Evolutionary conservation across 805 yeast genomes (phyloP), one percentile per base, ranked within the genome.

Genomic region (Metschnikowia drakensbergensis): DNA sequence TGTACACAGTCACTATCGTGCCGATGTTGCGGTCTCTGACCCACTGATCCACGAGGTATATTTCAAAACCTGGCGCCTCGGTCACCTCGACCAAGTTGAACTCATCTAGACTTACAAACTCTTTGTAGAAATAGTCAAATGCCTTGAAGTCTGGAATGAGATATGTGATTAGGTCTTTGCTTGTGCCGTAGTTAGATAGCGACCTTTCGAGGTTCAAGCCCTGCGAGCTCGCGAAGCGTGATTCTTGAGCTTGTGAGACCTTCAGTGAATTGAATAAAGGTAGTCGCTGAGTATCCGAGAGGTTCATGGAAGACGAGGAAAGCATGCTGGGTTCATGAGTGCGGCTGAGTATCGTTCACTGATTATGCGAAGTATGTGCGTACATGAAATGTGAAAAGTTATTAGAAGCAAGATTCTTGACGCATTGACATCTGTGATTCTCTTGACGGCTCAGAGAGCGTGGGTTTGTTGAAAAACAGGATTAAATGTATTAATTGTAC

Each of bases 41-140:
- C 99, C 99, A 94, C 65, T 92, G 97, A 64, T 94, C 98, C 8
- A 92, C 96, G 34, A 94, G 74, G 63, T 94, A 94, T 11, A 87
- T 79, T 65, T 94, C 98, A 62, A 86, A 89, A 1, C 99, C 98
- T 1, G 72, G 58, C 25, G 85, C 72, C 7, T 66, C 68, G 4
- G 82, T 65, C 46, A 72, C 75, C 40, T 78, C 79, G 32, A 75
- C 53, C 9, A 74, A 48, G 51, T 66, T 79, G 50, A 71, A 65
- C 43, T 70, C 75, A 41, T 64, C 62, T 4, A 55, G 49, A 3
- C 55, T 32, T 10, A 66, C 58, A 50, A 72, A 66, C 37, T 71
- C 75, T 45, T 72, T 59, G 49, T 69, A 69, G 45, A 83, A 67
- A 41, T 71, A 66, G 31, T 74, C 72, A 22, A 81, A 68, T 0